Conservation (phyloP, 148 eudicot species). For the Cornus kousa region DNA sequence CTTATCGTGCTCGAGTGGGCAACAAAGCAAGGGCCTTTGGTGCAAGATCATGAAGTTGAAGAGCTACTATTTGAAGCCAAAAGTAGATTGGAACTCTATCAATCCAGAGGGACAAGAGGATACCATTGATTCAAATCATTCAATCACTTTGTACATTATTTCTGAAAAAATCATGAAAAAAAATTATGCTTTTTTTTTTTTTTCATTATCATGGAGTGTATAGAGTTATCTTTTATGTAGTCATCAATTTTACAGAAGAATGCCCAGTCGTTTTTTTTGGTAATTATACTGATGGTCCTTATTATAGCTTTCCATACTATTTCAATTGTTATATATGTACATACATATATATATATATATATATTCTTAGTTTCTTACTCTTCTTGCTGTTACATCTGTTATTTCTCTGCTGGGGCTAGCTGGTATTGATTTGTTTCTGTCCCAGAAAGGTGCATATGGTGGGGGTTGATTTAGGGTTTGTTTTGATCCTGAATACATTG, state of each 20-base stretch:
- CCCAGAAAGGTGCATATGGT: too few species aligned
- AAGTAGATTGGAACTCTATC: constrained; percentile 64
- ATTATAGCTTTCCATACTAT: too few species aligned
- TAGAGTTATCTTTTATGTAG: constrained; percentile 10
- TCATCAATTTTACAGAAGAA: background rate
- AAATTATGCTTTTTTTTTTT: background rate
- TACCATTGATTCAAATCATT: constrained; percentile 15
- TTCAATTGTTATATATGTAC: too few species aligned
- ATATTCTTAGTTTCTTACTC: too few species aligned
- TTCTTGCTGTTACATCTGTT: too few species aligned
- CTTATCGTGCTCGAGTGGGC: constrained; percentile 67
- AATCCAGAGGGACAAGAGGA: constrained; percentile 66
- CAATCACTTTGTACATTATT: background rate
- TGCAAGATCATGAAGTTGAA: constrained; percentile 42
- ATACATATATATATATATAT: too few species aligned
- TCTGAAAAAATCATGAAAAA: background rate
- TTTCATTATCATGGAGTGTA: constrained; percentile 13
- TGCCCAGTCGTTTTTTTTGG: too few species aligned
- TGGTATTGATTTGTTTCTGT: too few species aligned
- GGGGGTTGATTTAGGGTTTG: too few species aligned
- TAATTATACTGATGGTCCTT: too few species aligned
- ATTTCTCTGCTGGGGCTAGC: too few species aligned
- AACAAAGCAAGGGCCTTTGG: constrained; percentile 49
- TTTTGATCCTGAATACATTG: too few species aligned
- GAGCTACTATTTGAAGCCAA: constrained; percentile 51